phyloP scores from a whole-genome alignment of 192 early-diverging fungal genomes.

The Podila epicladia region DNA sequence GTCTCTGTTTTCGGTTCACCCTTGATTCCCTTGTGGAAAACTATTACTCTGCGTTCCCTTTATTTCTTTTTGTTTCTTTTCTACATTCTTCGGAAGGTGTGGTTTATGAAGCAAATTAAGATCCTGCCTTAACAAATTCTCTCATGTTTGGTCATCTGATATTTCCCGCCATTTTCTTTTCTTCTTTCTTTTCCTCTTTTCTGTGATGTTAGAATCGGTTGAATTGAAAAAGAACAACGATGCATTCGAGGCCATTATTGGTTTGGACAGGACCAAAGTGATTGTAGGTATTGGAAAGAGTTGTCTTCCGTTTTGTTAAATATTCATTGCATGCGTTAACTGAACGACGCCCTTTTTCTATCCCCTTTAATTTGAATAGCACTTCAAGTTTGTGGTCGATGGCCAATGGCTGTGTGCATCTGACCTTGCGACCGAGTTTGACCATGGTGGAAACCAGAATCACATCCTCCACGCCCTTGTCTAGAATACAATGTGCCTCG shows the following conservation, averaged over 20 bases:
- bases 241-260: slow-evolving; percentile 1
- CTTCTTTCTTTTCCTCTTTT: too few relatives aligned
- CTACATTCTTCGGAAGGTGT: too few relatives aligned
- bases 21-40: neutral
- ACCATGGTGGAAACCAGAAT: slow-evolving; percentile 27
- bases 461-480: slow-evolving; percentile 21
- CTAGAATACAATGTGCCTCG: neutral
- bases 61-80: neutral
- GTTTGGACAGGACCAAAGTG: slow-evolving; percentile 9
- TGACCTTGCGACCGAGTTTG: slow-evolving; percentile 34
- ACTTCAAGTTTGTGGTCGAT: slow-evolving; percentile 56
- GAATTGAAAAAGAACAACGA: slow-evolving; percentile 5
- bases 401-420: slow-evolving; percentile 47
- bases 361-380: neutral
- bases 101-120: too few relatives aligned
- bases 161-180: too few relatives aligned
- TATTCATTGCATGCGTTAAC: neutral
- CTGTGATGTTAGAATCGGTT: slow-evolving; percentile 1
- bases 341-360: neutral
- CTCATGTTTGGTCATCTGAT: too few relatives aligned
- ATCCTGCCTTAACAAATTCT: too few relatives aligned
- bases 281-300: slow-evolving; percentile 5
- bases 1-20: neutral
- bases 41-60: neutral
- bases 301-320: neutral